These are phyloP conservation scores for Linanthus parryae DNA, from an alignment of 148 eudicot genomes.

Conservation along the genomic window DNA sequence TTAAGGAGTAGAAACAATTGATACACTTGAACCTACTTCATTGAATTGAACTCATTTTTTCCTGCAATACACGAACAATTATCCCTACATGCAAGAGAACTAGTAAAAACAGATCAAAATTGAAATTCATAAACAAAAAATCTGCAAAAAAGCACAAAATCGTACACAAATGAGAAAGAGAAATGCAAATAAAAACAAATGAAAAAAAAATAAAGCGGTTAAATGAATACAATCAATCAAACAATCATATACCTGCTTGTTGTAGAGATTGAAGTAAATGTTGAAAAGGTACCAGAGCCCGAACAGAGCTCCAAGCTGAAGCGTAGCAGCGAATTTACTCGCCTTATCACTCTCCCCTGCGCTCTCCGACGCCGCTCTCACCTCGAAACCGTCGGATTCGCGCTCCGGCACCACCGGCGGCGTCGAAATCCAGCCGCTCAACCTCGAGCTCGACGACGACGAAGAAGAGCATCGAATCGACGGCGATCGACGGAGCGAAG, in stretches of 20 bases:
- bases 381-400: slow-evolving; percentile 30
- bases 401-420: slow-evolving; percentile 22
- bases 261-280: slow-evolving; percentile 81
- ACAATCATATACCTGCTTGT: slow-evolving; percentile 52
- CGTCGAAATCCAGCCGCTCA: slow-evolving; percentile 31
- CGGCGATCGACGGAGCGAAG: slow-evolving; percentile 12
- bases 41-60: too few species aligned
- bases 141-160: too few species aligned
- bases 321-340: slow-evolving; percentile 21
- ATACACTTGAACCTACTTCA: too few species aligned
- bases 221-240: background rate
- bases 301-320: slow-evolving; percentile 62
- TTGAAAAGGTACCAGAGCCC: slow-evolving; percentile 77
- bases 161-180: too few species aligned
- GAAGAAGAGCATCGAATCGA: slow-evolving; percentile 15
- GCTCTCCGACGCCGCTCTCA: slow-evolving; percentile 42
- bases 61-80: background rate
- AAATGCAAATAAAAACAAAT: background rate
- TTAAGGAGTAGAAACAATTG: too few species aligned
- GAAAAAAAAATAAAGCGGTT: background rate
- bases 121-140: too few species aligned
- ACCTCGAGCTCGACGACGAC: slow-evolving; percentile 9
- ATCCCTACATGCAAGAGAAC: background rate
- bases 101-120: background rate
- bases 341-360: slow-evolving; percentile 36